A percentile compares a stretch with the other conserved stretches of the same genome.
Evolutionary conservation across 2,329 filamentous ascomycete species (phyloP).

Genomic region (Colletotrichum melonis): DNA sequence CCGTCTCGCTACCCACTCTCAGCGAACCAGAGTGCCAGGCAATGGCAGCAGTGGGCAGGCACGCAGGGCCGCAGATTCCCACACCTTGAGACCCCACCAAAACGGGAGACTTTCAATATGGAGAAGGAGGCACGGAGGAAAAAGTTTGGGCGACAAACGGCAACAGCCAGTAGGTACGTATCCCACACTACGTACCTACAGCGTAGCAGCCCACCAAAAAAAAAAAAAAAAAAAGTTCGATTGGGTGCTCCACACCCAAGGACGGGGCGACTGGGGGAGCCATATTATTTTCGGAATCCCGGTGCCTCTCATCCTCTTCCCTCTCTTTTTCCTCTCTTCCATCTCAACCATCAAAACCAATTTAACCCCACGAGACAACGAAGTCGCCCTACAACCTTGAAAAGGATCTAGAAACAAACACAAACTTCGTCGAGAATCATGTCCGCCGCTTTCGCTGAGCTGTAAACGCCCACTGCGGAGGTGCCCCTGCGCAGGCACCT

Average conservation of each 20-base stretch:
- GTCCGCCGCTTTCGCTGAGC: conserved; percentile 82
- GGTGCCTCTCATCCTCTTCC: conserved; percentile 40
- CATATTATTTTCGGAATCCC: conserved; percentile 35
- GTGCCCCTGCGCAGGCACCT: conserved; percentile 56
- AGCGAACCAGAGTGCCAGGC: conserved; percentile 30
- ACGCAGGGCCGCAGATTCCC: background rate
- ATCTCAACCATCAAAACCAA: conserved; percentile 47
- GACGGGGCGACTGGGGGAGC: conserved; percentile 13
- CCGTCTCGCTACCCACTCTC: conserved; percentile 9
- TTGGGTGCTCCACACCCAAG: conserved; percentile 22
- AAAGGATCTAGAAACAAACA: conserved; percentile 45
- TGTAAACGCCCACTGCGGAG: conserved; percentile 91
- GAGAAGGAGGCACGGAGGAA: conserved; percentile 38
- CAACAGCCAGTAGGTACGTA: background rate
- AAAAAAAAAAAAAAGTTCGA: conserved; percentile 23
- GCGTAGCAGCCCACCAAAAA: background rate
- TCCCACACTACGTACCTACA: too few species aligned
- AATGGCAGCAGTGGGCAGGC: conserved; percentile 5
- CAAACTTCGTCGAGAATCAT: conserved; percentile 81
- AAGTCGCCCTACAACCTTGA: conserved; percentile 63
- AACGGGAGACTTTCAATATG: background rate
- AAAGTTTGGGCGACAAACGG: conserved; percentile 44
- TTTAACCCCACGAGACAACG: conserved; percentile 65
- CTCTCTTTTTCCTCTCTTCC: conserved; percentile 43
- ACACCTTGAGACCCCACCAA: conserved; percentile 10